phyloP scores from a whole-genome alignment of 1,284 basidiomycete genomes.

The Quambalaria eucalypti region DNA sequence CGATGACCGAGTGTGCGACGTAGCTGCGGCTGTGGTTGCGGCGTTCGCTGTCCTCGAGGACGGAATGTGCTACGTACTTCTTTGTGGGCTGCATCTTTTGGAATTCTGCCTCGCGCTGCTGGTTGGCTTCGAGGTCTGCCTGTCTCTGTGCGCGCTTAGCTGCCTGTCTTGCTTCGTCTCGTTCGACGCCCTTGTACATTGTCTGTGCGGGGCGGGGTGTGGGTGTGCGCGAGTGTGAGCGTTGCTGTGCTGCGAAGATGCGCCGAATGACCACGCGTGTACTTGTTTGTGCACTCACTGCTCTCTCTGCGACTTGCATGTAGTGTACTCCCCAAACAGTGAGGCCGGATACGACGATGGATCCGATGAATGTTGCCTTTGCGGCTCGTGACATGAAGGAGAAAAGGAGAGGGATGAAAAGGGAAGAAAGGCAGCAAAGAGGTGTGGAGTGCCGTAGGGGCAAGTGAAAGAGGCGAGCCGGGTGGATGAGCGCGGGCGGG shows the following conservation, averaged over 20 bases:
- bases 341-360: slow-evolving; percentile 59
- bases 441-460: no score
- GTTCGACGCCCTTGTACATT: slow-evolving; percentile 42
- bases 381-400: slow-evolving; percentile 65
- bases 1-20: background rate
- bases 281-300: slow-evolving; percentile 52
- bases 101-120: slow-evolving; percentile 27
- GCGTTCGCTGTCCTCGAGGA: no score
- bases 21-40: no score
- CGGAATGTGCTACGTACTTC: background rate
- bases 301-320: slow-evolving; percentile 73
- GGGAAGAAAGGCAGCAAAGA: background rate
- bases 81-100: slow-evolving; percentile 36
- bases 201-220: slow-evolving; percentile 5
- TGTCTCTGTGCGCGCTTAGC: slow-evolving; percentile 27
- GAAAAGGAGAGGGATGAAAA: background rate
- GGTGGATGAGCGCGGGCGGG: no score
- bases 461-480: no score
- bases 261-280: background rate
- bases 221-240: background rate
- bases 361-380: slow-evolving; percentile 65
- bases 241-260: background rate
- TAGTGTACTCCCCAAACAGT: slow-evolving; percentile 87
- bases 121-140: slow-evolving; percentile 27
- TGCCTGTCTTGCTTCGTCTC: slow-evolving; percentile 33